These are phyloP conservation scores for Coix lacrymajobi DNA, from an alignment of 176 grass and related monocot species.

Conservation along the genomic window DNA sequence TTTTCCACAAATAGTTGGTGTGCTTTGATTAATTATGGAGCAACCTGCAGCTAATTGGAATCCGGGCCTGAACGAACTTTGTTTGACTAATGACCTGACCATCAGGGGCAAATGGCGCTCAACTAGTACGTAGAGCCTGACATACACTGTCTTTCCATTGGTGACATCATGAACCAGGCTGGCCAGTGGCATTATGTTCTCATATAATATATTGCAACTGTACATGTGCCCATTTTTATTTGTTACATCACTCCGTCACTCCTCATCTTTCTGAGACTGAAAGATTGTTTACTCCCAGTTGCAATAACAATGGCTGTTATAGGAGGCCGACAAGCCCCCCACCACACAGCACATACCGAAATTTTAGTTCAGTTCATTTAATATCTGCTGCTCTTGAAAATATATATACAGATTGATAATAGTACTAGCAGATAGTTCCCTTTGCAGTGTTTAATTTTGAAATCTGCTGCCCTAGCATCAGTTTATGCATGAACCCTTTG, in stretches of 20 bases:
- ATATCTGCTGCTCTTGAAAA: neutral
- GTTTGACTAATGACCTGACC: neutral
- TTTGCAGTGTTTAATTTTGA: neutral
- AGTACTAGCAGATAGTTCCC: neutral
- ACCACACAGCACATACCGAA: neutral
- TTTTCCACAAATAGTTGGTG: neutral
- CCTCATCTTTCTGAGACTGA: neutral
- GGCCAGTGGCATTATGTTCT: neutral
- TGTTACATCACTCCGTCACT: neutral
- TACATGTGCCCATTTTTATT: neutral
- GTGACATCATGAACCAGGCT: conserved; percentile 22
- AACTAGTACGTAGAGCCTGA: neutral
- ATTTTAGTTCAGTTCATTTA: neutral
- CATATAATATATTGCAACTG: neutral
- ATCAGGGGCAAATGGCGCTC: neutral
- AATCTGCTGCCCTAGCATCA: neutral
- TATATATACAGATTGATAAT: neutral
- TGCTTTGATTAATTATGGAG: neutral
- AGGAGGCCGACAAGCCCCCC: conserved; percentile 6
- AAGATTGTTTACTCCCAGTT: neutral
- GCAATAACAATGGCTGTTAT: neutral
- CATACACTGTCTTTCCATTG: neutral
- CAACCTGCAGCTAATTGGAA: neutral
- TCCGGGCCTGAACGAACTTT: neutral
- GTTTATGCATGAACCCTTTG: neutral